Percentiles rank a stretch among this genome's conserved stretches.
phyloP scores from a whole-genome alignment of 495 filamentous ascomycete species.

The Penicillium canariense region DNA sequence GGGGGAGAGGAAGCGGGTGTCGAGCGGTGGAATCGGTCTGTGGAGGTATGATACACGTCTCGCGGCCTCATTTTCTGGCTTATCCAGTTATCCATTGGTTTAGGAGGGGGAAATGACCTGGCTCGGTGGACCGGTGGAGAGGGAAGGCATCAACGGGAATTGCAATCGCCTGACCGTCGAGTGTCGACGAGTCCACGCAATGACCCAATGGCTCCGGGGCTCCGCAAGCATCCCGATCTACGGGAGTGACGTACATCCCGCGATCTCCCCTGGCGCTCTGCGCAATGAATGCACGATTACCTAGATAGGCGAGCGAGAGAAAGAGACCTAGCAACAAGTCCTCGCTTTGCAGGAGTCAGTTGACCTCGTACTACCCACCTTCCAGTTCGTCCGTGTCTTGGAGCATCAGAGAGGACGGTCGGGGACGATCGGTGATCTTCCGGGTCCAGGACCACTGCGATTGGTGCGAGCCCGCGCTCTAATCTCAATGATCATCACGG shows the following conservation, averaged over 20 bases:
- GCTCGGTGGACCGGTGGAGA: neutral
- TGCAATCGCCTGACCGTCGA: neutral
- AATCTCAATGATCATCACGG: conserved; percentile 9
- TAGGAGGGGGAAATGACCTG: neutral
- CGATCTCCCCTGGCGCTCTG: neutral
- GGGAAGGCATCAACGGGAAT: neutral
- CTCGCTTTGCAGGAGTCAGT: conserved; percentile 2
- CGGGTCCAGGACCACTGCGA: neutral
- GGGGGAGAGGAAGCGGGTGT: conserved; percentile 10
- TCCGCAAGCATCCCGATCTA: neutral
- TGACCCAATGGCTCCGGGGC: neutral
- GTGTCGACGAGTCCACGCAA: neutral
- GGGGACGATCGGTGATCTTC: neutral
- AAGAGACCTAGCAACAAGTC: neutral
- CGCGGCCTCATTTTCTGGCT: conserved; percentile 9
- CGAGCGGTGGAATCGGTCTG: conserved; percentile 7
- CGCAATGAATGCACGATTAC: neutral
- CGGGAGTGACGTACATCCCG: conserved; percentile 1
- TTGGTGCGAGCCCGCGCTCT: conserved; percentile 14
- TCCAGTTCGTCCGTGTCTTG: neutral
- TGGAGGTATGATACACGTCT: conserved; percentile 8
- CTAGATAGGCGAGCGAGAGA: neutral
- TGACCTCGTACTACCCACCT: neutral
- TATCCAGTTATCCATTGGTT: neutral
- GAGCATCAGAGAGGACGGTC: neutral